A percentile compares a stretch with the other conserved stretches of the same genome.
phyloP scores from a whole-genome alignment of 495 filamentous ascomycete genomes.

The Tuber microsphaerosporum region DNA sequence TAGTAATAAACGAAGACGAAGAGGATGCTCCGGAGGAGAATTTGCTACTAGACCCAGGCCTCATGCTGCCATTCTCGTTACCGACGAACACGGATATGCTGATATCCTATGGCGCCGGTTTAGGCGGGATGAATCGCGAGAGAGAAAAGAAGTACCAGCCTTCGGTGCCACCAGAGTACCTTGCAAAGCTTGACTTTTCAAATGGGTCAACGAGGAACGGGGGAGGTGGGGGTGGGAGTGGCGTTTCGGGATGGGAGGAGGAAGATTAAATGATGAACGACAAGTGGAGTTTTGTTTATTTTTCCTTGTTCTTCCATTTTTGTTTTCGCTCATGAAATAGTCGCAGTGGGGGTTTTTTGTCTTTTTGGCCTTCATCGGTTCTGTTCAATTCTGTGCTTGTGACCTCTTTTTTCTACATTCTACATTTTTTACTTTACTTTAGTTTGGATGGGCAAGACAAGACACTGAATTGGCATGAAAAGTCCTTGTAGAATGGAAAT shows the following conservation, averaged over 20 bases:
- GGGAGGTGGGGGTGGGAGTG: conserved; percentile 10
- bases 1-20: conserved; percentile 42
- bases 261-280: conserved; percentile 7
- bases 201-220: conserved; percentile 23
- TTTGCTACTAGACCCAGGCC: conserved; percentile 75
- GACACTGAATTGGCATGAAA: background rate
- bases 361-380: background rate
- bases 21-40: conserved; percentile 60
- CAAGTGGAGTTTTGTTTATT: conserved; percentile 5
- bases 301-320: conserved; percentile 13
- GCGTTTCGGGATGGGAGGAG: conserved; percentile 22
- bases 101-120: conserved; percentile 86
- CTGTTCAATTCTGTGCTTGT: background rate
- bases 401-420: background rate
- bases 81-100: conserved; percentile 97
- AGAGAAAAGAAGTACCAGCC: conserved; percentile 94
- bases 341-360: background rate
- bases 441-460: background rate
- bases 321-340: conserved; percentile 2
- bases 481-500: background rate
- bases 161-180: conserved; percentile 85
- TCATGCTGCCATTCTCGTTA: conserved; percentile 89
- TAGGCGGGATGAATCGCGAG: conserved; percentile 86
- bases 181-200: conserved; percentile 73
- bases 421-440: background rate